Base-by-base conservation (phyloP, 371 early-diverging fungal species). In the Smittium culicis region DNA sequence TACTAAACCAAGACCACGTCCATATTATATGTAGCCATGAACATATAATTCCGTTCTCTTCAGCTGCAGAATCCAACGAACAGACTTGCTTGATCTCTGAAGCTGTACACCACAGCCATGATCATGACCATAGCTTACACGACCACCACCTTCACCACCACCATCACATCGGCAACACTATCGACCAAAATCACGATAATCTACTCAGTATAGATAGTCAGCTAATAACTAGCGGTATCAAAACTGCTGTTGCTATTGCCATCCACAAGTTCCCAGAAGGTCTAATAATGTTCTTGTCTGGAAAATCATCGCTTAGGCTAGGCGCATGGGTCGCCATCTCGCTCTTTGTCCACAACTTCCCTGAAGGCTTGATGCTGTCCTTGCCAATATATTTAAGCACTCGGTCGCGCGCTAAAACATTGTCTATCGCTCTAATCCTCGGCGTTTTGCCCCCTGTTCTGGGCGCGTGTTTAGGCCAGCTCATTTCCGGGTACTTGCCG, bases 181-280 rank as follows among this genome's bases (percentile, higher is more conserved):
- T 54, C 25, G 63, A 61, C 24, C 1, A 35, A 25, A 3, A 35
- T n/a, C 33, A 0, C n/a, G 25, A 20, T 29, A 54, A 54, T 70
- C 70, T 68, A 70, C 54, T 55, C 63, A 61, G 8, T 72, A 74
- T 63, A 67, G 45, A 71, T 30, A 68, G 67, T 30, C 69, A 67
- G 24, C 61, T 75, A 17, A 34, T 75, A 27, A 67, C 62, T 32
- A 83, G 86, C 59, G 90, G 87, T 34, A 75, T 88, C 57, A 88
- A 90, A 68, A 88, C 89, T n/a, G 88, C 88, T 8, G 75, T 88
- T 29, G 88, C 89, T 20, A 85, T 90, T 35, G 84, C 85, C 14
- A 74, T 88, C 14, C 91, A 89, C 78, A 90, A 90, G 77, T 82
- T 88, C 63, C 88, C 88, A 74, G 89, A 91, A 79, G 91, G 91